Evolutionary conservation across 305 asterid genomes (phyloP).

Genomic region (Rubia tinctorum): DNA sequence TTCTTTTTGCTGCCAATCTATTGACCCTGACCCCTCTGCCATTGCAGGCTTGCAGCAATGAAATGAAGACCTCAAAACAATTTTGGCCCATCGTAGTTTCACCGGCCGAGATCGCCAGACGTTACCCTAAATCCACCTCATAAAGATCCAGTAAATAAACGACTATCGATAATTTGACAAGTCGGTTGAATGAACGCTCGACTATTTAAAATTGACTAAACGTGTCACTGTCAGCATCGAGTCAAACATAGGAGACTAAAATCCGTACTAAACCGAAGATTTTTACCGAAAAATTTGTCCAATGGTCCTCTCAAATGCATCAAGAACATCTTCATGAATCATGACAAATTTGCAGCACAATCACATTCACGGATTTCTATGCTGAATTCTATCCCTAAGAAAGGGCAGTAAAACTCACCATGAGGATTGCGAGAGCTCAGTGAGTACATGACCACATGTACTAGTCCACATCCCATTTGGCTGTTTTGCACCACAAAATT

Average conservation of each 20-base stretch:
- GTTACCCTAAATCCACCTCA: no score
- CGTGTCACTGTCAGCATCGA: no score
- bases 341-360: constrained; percentile 6
- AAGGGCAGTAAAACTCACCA: constrained; percentile 3
- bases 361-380: background rate
- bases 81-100: background rate
- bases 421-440: background rate
- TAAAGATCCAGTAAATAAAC: background rate
- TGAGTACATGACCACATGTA: constrained; percentile 7
- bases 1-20: constrained; percentile 14
- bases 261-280: background rate
- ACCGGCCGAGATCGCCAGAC: background rate
- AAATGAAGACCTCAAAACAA: background rate
- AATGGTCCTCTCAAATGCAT: background rate
- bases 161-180: background rate
- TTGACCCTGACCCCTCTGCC: background rate
- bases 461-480: constrained; percentile 14
- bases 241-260: background rate
- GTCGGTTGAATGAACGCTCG: no score
- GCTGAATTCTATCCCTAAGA: constrained; percentile 4
- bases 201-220: no score
- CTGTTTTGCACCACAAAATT: constrained; percentile 3
- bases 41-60: background rate
- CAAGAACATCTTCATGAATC: constrained; percentile 2
- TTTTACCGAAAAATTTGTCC: background rate